A percentile compares a stretch with the other conserved stretches of the same genome.
Evolutionary conservation across 768 basidiomycete species (phyloP).

Genomic region (Suillus weaverae): DNA sequence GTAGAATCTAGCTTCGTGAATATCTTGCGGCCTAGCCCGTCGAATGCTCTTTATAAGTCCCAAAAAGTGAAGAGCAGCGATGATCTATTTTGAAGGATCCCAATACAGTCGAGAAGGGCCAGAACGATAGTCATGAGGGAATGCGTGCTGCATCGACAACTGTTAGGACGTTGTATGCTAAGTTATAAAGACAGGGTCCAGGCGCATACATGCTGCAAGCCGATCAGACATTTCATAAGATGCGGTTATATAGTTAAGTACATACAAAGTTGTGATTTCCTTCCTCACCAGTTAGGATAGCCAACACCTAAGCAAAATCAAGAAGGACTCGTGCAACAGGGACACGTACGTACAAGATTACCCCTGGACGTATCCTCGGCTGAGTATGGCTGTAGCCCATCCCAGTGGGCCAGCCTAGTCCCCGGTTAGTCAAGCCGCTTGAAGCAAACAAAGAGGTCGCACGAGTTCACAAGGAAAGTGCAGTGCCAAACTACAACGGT

Average conservation of each 20-base stretch:
- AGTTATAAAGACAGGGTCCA: background rate
- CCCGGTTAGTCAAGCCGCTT: background rate
- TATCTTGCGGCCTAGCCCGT: slow-evolving; percentile 48
- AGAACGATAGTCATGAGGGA: slow-evolving; percentile 77
- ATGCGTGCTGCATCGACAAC: slow-evolving; percentile 55
- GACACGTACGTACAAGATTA: slow-evolving; percentile 51
- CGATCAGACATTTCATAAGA: background rate
- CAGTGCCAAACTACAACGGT: slow-evolving; percentile 60
- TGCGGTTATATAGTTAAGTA: slow-evolving; percentile 7
- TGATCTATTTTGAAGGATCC: slow-evolving; percentile 85
- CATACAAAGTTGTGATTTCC: slow-evolving; percentile 78
- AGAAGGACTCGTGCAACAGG: background rate
- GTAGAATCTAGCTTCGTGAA: slow-evolving; percentile 45
- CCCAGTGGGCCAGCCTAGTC: slow-evolving; percentile 72
- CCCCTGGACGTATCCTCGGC: slow-evolving; percentile 79
- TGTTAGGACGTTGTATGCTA: background rate
- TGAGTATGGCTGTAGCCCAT: slow-evolving; percentile 77
- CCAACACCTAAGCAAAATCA: slow-evolving; percentile 48
- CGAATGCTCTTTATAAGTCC: slow-evolving; percentile 51
- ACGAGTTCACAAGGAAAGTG: slow-evolving; percentile 74
- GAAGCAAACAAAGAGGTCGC: slow-evolving; percentile 19
- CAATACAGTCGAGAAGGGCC: slow-evolving; percentile 61
- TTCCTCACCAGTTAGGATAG: slow-evolving; percentile 71
- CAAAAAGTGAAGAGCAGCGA: slow-evolving; percentile 48
- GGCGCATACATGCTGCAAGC: slow-evolving; percentile 43